phyloP scores from a whole-genome alignment of 257 asterid species.

The Rauvolfia tetraphylla region DNA sequence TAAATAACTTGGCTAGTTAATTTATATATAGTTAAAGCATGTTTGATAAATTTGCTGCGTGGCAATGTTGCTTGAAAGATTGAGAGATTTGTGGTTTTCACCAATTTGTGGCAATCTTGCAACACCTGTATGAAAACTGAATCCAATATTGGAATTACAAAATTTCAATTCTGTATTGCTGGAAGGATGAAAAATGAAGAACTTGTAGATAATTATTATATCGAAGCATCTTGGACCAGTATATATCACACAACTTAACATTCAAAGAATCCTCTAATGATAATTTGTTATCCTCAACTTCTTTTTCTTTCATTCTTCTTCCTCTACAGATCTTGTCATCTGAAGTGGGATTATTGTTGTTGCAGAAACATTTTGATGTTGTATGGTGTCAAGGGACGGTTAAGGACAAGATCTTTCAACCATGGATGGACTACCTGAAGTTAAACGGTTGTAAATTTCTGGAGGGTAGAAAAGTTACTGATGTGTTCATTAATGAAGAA shows the following conservation, averaged over 20 bases:
- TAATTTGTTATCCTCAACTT: neutral
- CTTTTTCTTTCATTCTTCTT: neutral
- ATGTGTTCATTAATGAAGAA: conserved; percentile 41
- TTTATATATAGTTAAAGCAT: neutral
- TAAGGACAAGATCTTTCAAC: conserved; percentile 46
- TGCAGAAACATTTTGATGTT: conserved; percentile 45
- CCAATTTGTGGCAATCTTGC: neutral
- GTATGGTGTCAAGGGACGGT: conserved; percentile 55
- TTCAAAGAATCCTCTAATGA: neutral
- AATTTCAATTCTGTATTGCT: neutral
- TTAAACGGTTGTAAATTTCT: conserved; percentile 50
- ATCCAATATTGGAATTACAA: neutral
- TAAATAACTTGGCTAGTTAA: neutral
- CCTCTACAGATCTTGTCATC: neutral
- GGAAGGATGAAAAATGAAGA: neutral
- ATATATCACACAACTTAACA: neutral
- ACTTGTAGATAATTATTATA: neutral
- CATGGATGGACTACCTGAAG: conserved; percentile 51
- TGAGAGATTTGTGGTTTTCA: neutral
- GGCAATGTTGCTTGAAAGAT: too few relatives aligned
- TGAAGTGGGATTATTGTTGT: conserved; percentile 8
- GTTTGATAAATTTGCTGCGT: neutral
- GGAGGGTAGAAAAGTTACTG: conserved; percentile 54
- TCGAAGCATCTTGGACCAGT: neutral
- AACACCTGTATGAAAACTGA: neutral